Evolutionary conservation across 1,284 basidiomycete species (phyloP).

Genomic region (Tilletiopsis washingtonensis): DNA sequence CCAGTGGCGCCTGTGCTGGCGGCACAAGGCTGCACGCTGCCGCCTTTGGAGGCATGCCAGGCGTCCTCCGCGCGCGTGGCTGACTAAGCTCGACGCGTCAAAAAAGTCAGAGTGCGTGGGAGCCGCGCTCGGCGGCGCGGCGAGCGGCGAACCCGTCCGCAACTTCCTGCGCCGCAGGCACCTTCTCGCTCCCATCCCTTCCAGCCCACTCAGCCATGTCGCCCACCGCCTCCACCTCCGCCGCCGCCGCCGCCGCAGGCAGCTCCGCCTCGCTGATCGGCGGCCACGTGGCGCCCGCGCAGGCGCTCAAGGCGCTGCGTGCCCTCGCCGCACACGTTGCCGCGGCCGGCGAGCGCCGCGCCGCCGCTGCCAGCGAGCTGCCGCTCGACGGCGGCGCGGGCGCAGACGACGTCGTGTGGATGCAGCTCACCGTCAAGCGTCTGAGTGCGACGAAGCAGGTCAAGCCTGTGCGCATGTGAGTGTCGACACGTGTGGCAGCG

Average conservation of each 20-base stretch:
- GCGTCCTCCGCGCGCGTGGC: too few relatives aligned
- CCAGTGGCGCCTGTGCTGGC: too few relatives aligned
- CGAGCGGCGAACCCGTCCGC: too few relatives aligned
- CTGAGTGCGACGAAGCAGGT: constrained; percentile 21
- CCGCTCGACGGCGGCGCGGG: constrained; percentile 16
- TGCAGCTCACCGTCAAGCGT: constrained; percentile 36
- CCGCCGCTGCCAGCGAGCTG: constrained; percentile 12
- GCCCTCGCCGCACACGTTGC: constrained; percentile 31
- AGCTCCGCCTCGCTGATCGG: constrained; percentile 5
- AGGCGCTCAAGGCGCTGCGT: constrained; percentile 35
- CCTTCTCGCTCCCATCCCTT: too few relatives aligned
- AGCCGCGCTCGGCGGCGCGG: too few relatives aligned
- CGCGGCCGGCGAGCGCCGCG: constrained; percentile 1
- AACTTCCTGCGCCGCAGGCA: too few relatives aligned
- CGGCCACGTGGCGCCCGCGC: constrained; percentile 21
- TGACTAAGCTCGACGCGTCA: too few relatives aligned
- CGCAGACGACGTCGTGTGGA: constrained; percentile 24
- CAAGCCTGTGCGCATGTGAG: constrained; percentile 36
- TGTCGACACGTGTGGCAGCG: constrained; percentile 31
- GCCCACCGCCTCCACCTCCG: too few relatives aligned
- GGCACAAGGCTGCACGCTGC: too few relatives aligned
- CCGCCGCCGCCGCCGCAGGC: background rate
- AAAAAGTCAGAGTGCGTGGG: too few relatives aligned
- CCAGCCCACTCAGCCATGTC: too few relatives aligned
- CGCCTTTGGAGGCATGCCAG: too few relatives aligned